Percentiles rank a stretch among this genome's conserved stretches.
phyloP scores from a whole-genome alignment of 768 basidiomycete species.

The Favolaschia claudopus region DNA sequence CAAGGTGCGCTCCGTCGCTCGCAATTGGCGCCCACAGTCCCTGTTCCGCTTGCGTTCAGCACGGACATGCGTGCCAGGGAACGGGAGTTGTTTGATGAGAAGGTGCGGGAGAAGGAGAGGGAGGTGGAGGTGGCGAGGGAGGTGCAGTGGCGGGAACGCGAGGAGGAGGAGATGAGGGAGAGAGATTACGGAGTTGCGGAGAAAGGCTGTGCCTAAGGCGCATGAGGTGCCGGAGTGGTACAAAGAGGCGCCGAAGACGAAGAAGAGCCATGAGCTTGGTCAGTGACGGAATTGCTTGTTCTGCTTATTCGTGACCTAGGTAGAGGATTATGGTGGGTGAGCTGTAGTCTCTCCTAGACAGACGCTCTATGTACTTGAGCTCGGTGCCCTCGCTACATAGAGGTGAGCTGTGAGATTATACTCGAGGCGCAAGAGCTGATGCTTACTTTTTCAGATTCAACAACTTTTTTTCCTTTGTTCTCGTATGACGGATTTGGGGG shows the following conservation, averaged over 20 bases:
- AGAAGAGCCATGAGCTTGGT: constrained; percentile 28
- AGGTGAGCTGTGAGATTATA: no score
- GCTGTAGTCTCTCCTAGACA: no score
- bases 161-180: constrained; percentile 66
- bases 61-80: constrained; percentile 68
- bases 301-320: no score
- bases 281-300: no score
- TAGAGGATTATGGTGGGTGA: no score
- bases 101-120: constrained; percentile 61
- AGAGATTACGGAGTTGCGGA: constrained; percentile 68
- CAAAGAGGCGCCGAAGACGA: constrained; percentile 68
- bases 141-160: constrained; percentile 52
- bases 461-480: no score
- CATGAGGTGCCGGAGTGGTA: constrained; percentile 84
- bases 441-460: no score
- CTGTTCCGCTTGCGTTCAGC: constrained; percentile 53
- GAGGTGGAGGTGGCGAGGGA: constrained; percentile 58
- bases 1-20: constrained; percentile 52
- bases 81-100: constrained; percentile 69
- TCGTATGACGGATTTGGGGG: no score
- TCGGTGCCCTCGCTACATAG: no score
- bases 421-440: no score
- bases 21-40: constrained; percentile 56
- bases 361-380: no score
- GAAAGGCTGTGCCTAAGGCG: constrained; percentile 70